phyloP scores from a whole-genome alignment of 2,329 filamentous ascomycete genomes.

The Pestalotiopsis fici region DNA sequence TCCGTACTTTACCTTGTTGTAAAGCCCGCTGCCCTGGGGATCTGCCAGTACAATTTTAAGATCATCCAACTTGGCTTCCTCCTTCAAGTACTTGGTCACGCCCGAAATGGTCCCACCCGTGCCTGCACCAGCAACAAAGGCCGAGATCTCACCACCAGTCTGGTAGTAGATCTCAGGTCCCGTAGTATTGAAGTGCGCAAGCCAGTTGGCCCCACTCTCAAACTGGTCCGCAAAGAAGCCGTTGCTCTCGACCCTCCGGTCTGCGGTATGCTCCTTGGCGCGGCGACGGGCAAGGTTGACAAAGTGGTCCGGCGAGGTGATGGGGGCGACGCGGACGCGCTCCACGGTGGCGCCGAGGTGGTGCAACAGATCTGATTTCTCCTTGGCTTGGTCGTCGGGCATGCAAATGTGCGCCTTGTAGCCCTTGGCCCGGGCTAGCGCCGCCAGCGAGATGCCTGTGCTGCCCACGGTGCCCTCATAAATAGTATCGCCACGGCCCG shows the following conservation, averaged over 20 bases:
- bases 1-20: constrained; percentile 87
- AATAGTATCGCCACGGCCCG: constrained; percentile 85
- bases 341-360: constrained; percentile 94
- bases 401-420: constrained; percentile 97
- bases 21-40: constrained; percentile 90
- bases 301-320: constrained; percentile 90
- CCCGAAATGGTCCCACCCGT: constrained; percentile 94
- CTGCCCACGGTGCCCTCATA: constrained; percentile 98
- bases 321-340: constrained; percentile 85
- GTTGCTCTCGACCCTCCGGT: constrained; percentile 59
- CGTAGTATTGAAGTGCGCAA: constrained; percentile 78
- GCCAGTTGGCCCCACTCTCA: constrained; percentile 86
- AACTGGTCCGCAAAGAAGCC: constrained; percentile 98
- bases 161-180: constrained; percentile 89
- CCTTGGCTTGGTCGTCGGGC: constrained; percentile 85
- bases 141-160: constrained; percentile 73
- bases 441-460: constrained; percentile 92
- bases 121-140: constrained; percentile 90
- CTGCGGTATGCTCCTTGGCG: constrained; percentile 71
- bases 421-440: constrained; percentile 82
- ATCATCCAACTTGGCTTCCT: constrained; percentile 55
- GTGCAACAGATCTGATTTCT: constrained; percentile 86
- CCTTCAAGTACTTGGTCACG: constrained; percentile 81
- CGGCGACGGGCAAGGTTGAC: constrained; percentile 85
- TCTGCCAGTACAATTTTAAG: constrained; percentile 83